Evolutionary conservation across 2,329 filamentous ascomycete genomes (phyloP).

Genomic region (Sarocladium kiliense): DNA sequence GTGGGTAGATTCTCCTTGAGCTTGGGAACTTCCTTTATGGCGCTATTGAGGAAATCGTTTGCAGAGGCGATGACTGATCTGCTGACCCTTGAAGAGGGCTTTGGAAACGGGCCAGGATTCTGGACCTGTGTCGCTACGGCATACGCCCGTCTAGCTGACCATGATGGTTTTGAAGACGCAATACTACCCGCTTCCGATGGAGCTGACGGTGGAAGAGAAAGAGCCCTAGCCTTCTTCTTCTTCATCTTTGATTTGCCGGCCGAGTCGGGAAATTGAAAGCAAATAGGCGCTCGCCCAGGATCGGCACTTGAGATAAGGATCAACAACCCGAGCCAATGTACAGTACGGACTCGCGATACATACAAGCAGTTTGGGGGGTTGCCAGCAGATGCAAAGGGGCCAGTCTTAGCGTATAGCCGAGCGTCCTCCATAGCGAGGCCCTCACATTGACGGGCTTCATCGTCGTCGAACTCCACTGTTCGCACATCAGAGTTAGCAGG

Average conservation of each 20-base stretch:
- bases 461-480: conserved; percentile 16
- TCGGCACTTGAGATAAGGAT: not conserved
- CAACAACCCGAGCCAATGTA: not conserved
- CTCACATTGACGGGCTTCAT: conserved; percentile 18
- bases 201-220: not conserved
- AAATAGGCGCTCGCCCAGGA: not conserved
- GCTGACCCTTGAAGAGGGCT: not conserved
- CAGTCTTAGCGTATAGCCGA: conserved; percentile 17
- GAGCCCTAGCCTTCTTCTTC: not conserved
- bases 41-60: not conserved
- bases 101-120: not conserved
- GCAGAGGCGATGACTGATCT: not conserved
- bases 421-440: conserved; percentile 16
- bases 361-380: conserved; percentile 4
- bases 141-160: not conserved
- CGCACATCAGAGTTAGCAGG: not conserved
- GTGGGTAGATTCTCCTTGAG: not conserved
- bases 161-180: not conserved
- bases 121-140: not conserved
- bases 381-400: not conserved
- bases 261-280: not conserved
- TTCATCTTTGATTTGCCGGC: not conserved
- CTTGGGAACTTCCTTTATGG: too few relatives aligned
- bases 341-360: not conserved
- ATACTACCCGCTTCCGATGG: not conserved